Conservation (phyloP, 305 asterid species). For the Withania somnifera region DNA sequence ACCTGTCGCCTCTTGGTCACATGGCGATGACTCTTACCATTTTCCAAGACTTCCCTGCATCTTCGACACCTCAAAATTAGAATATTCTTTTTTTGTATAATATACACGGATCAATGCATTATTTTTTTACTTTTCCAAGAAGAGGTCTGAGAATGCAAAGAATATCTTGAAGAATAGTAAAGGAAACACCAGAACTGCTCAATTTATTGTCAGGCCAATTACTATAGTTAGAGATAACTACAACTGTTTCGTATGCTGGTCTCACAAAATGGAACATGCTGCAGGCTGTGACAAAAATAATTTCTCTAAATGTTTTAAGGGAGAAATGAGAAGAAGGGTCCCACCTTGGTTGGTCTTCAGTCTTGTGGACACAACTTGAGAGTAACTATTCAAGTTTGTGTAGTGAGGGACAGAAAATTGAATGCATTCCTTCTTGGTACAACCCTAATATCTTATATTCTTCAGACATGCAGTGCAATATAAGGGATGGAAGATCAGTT, state of each 20-base stretch:
- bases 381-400: neutral
- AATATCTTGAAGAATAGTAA: neutral
- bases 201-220: neutral
- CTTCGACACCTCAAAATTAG: neutral
- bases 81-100: neutral
- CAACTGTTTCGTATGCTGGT: neutral
- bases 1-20: neutral
- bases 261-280: neutral
- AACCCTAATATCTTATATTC: neutral
- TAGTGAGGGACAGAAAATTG: neutral
- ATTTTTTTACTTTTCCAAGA: neutral
- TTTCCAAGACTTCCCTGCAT: neutral
- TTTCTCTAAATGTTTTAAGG: neutral
- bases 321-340: neutral
- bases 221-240: neutral
- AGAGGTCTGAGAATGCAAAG: neutral
- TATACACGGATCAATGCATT: neutral
- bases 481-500: neutral
- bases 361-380: neutral
- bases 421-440: neutral
- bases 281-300: neutral
- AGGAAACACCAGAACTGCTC: neutral
- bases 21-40: neutral
- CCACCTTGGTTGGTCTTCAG: neutral
- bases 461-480: neutral